phyloP scores from a whole-genome alignment of 371 early-diverging fungal genomes.

The Syncephalastrum racemosum region DNA sequence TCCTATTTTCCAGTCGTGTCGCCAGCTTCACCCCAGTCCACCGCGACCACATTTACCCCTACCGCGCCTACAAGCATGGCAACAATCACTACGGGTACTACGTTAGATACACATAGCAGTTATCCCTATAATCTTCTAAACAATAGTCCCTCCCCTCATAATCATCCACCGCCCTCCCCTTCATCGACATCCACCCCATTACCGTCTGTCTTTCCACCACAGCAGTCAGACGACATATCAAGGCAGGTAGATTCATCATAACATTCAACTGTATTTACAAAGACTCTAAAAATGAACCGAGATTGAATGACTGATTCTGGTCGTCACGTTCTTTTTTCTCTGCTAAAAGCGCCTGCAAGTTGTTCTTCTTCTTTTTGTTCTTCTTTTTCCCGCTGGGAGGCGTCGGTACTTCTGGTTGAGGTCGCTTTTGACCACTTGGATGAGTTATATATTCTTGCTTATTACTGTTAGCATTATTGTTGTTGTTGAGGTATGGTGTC shows the following conservation, averaged over 20 bases:
- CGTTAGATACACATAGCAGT: not conserved
- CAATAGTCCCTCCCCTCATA: not conserved
- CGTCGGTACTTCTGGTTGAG: not conserved
- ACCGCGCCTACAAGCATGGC: too few species aligned
- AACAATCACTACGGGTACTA: too few species aligned
- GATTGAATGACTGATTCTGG: too few species aligned
- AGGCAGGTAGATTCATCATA: too few species aligned
- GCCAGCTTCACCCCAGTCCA: too few species aligned
- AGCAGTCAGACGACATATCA: too few species aligned
- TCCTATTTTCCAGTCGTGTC: too few species aligned
- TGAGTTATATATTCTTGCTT: not conserved
- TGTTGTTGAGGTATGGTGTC: constrained; percentile 1
- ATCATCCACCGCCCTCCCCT: constrained; percentile 4
- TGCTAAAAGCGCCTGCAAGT: constrained; percentile 27
- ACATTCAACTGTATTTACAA: too few species aligned
- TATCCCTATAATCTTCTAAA: constrained; percentile 15
- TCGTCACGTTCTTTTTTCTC: too few species aligned
- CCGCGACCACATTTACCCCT: too few species aligned
- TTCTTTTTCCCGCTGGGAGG: constrained; percentile 14
- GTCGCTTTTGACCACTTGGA: constrained; percentile 1
- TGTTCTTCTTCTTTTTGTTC: constrained; percentile 44
- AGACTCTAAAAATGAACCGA: too few species aligned
- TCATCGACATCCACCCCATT: not conserved
- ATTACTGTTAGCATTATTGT: constrained; percentile 4
- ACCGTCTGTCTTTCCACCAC: too few species aligned